Base-by-base conservation (phyloP, 2,329 filamentous ascomycete species). In the Neopestalotiopsis rosae region DNA sequence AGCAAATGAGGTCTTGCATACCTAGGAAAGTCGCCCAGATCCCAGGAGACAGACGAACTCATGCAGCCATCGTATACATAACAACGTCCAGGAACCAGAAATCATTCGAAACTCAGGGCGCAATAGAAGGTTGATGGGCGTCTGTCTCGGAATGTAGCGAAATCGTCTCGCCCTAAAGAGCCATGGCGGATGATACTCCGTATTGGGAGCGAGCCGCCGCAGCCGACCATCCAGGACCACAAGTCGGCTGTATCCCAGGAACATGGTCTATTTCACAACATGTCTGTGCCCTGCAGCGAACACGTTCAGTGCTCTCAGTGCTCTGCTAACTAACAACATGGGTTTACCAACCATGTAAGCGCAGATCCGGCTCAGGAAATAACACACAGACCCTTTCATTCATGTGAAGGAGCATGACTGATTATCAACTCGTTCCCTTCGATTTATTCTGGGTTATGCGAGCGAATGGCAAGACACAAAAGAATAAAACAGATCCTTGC, bases 271-370 rank as follows among this genome's bases (percentile, higher is more conserved):
- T 30, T 17, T 17, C 40, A 40, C n/a, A 40, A 40, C 7, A 40
- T 4, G 59, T 62, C 59, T 40, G 59, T 62, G 59, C 32, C 59
- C 59, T 62, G 59, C 59, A 62, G 59, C 59, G 59, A 62, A 40
- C 30, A 30, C 57, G 24, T 30, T 28, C 30, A 14, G 24, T 3
- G 24, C 24, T 4, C 24, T 28, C 24, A 38, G 57, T 6, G 20
- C 13, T 28, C 30, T 14, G 45, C 45, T 24, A n/a, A 52, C 45
- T 52, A 52, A 24, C 9, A 52, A 20, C 5, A 52, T 20, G 45
- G 24, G 24, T 28, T 28, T 28, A 52, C 7, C 9, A 20, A 52
- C 28, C 59, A 40, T 20, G 14, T 10, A 42, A 38, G 34, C 30
- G 28, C 32, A 34, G 59, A 40, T 62, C 57, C 57, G 17, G 57